phyloP scores from a whole-genome alignment of 2,329 filamentous ascomycete genomes.

The Macrophomina phaseolina region DNA sequence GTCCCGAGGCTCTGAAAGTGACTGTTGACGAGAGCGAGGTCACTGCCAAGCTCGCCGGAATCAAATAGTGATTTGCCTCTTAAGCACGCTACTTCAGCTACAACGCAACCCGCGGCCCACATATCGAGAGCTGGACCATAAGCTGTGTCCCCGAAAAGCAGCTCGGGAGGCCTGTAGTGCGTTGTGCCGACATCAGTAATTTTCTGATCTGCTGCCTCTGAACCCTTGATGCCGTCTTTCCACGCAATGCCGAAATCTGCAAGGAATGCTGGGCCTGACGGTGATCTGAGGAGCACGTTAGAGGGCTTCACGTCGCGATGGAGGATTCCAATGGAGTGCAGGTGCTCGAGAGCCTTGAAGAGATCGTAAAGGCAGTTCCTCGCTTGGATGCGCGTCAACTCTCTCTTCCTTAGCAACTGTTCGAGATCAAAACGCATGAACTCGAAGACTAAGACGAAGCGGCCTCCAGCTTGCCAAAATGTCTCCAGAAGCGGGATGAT shows the following conservation, averaged over 20 bases:
- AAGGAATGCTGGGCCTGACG: slow-evolving; percentile 74
- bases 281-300: slow-evolving; percentile 75
- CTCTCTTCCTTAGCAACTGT: slow-evolving; percentile 63
- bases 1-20: slow-evolving; percentile 93
- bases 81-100: slow-evolving; percentile 73
- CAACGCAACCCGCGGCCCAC: slow-evolving; percentile 85
- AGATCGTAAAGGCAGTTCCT: slow-evolving; percentile 67
- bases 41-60: slow-evolving; percentile 87
- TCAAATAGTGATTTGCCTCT: slow-evolving; percentile 74
- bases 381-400: slow-evolving; percentile 47
- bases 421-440: slow-evolving; percentile 78
- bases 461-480: slow-evolving; percentile 71
- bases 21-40: slow-evolving; percentile 86
- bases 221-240: slow-evolving; percentile 63
- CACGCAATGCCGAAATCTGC: slow-evolving; percentile 94
- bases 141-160: slow-evolving; percentile 79
- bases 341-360: slow-evolving; percentile 70
- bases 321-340: slow-evolving; percentile 79
- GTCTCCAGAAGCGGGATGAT: slow-evolving; percentile 74
- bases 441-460: slow-evolving; percentile 82
- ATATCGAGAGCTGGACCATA: slow-evolving; percentile 81
- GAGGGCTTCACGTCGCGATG: slow-evolving; percentile 95
- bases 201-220: slow-evolving; percentile 72
- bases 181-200: slow-evolving; percentile 94
- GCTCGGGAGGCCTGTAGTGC: slow-evolving; percentile 86